Percentiles rank a stretch among this genome's conserved stretches.
These are phyloP conservation scores for Phylloboletellus chloephorus DNA, from an alignment of 1,284 basidiomycete species.

Conservation along the genomic window DNA sequence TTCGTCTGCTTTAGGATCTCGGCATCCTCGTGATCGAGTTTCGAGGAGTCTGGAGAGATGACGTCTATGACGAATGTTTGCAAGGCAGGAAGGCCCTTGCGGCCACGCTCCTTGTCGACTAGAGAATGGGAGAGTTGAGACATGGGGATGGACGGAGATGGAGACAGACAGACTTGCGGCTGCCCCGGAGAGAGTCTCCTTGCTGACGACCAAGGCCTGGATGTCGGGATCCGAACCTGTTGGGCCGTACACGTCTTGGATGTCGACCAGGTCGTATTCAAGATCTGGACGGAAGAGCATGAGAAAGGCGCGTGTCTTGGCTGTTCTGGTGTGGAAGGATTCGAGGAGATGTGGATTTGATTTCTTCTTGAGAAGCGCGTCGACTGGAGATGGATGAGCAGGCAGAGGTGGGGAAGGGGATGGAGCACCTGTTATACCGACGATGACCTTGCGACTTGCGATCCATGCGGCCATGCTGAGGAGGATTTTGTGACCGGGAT, in stretches of 20 bases:
- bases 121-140: conserved; percentile 9
- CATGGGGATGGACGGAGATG: background rate
- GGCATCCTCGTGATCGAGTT: conserved; percentile 57
- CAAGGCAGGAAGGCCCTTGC: conserved; percentile 54
- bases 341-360: conserved; percentile 69
- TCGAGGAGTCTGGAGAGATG: conserved; percentile 60
- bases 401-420: conserved; percentile 11
- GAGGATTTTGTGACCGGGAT: conserved; percentile 96
- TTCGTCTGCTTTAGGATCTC: conserved; percentile 70
- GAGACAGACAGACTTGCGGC: conserved; percentile 49
- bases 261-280: conserved; percentile 60
- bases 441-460: conserved; percentile 72
- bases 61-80: conserved; percentile 80
- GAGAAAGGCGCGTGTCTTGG: conserved; percentile 59
- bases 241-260: conserved; percentile 83
- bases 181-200: conserved; percentile 78
- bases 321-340: conserved; percentile 51
- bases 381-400: conserved; percentile 43
- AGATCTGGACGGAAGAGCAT: conserved; percentile 61
- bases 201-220: conserved; percentile 82
- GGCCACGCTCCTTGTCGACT: conserved; percentile 62
- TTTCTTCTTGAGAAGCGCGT: conserved; percentile 73
- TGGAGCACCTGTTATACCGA: conserved; percentile 77
- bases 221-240: conserved; percentile 81
- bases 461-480: conserved; percentile 89